These are phyloP conservation scores for Wolfiporia cocos DNA, from an alignment of 1,284 basidiomycete genomes.

Conservation along the genomic window DNA sequence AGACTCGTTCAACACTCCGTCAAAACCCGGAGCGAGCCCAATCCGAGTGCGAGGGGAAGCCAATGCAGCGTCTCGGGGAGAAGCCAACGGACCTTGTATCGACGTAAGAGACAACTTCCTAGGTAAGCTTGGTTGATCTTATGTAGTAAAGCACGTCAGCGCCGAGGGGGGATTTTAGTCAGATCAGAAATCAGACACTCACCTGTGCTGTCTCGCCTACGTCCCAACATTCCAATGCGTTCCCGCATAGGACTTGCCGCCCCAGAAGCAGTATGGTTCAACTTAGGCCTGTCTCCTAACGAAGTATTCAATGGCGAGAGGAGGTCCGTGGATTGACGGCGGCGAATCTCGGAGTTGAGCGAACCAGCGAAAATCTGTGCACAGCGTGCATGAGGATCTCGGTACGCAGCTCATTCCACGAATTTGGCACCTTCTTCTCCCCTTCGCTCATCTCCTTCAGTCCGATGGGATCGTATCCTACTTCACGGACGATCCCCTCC, in stretches of 20 bases:
- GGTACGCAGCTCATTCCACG: conserved; percentile 1
- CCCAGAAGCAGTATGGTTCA: conserved; percentile 39
- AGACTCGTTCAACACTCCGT: conserved; percentile 68
- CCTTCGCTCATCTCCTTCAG: conserved; percentile 73
- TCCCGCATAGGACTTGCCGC: conserved; percentile 58
- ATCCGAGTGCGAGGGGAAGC: conserved; percentile 64
- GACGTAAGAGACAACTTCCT: conserved; percentile 69
- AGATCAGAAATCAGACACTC: too few relatives aligned
- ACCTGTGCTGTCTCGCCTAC: conserved; percentile 69
- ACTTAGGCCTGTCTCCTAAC: conserved; percentile 51
- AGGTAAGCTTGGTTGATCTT: conserved; percentile 39
- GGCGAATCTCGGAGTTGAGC: conserved; percentile 75
- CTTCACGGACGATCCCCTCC: conserved; percentile 80
- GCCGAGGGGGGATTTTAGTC: too few relatives aligned
- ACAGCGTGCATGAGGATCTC: conserved; percentile 13
- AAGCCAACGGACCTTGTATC: conserved; percentile 42
- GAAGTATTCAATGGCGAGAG: conserved; percentile 49
- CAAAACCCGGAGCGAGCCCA: conserved; percentile 54
- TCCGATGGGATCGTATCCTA: conserved; percentile 66
- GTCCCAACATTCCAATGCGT: conserved; percentile 52
- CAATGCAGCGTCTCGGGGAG: conserved; percentile 52
- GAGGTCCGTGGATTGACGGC: conserved; percentile 71
- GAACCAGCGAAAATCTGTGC: conserved; percentile 64
- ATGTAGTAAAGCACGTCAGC: too few relatives aligned
- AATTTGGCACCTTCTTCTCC: conserved; percentile 76